These are phyloP conservation scores for Phoma sp. DNA, from an alignment of 2,329 filamentous ascomycete genomes.

Conservation along the genomic window DNA sequence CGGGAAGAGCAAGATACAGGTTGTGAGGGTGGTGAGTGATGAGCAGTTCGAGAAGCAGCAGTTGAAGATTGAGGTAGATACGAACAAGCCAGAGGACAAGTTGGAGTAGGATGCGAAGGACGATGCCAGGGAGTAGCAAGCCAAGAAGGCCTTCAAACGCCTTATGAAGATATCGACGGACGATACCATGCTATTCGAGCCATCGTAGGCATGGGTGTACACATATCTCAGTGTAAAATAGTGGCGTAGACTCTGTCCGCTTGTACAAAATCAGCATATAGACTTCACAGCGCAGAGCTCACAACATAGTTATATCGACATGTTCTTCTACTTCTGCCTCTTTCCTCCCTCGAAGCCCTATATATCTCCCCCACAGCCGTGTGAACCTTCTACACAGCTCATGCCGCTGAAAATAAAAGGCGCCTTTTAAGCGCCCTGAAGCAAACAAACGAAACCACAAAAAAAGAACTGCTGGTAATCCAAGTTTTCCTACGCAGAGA, in stretches of 20 bases:
- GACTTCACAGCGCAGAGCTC: neutral
- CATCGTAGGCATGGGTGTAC: constrained; percentile 1
- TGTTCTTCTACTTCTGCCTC: constrained; percentile 4
- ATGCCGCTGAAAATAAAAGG: constrained; percentile 8
- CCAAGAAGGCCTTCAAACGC: neutral
- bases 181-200: constrained; percentile 8
- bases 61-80: neutral
- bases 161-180: constrained; percentile 3
- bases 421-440: neutral
- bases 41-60: constrained; percentile 58
- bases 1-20: constrained; percentile 68
- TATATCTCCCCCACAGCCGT: neutral
- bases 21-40: constrained; percentile 64
- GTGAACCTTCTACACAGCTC: neutral
- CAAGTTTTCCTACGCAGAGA: constrained; percentile 6
- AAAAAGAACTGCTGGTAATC: constrained; percentile 2
- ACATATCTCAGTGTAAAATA: neutral
- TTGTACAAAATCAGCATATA: neutral
- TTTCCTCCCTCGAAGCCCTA: neutral
- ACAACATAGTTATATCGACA: constrained; percentile 4
- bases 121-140: neutral
- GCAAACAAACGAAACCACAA: constrained; percentile 12
- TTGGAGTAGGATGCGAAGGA: constrained; percentile 4
- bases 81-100: neutral
- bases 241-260: neutral